A percentile compares a stretch with the other conserved stretches of the same genome.
Evolutionary conservation across 1,284 basidiomycete species (phyloP).

Genomic region (Psilocybe mexicana): DNA sequence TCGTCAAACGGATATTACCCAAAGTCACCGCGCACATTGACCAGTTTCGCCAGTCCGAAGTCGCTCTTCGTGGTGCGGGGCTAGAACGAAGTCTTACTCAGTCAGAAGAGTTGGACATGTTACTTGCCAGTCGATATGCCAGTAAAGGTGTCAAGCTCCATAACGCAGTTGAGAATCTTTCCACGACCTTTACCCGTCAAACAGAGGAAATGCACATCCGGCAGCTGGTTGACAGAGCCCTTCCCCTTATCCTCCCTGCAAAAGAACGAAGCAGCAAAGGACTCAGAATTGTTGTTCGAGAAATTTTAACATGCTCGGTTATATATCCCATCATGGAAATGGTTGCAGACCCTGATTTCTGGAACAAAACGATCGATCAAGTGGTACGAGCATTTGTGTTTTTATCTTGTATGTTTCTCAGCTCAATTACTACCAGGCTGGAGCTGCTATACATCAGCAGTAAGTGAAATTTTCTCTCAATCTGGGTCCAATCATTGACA

Average conservation of each 20-base stretch:
- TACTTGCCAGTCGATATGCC: slow-evolving; percentile 80
- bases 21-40: slow-evolving; percentile 88
- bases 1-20: slow-evolving; percentile 85
- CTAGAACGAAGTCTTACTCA: slow-evolving; percentile 78
- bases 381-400: slow-evolving; percentile 53
- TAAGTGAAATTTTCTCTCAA: slow-evolving; percentile 39
- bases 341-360: slow-evolving; percentile 93
- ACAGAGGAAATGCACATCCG: slow-evolving; percentile 87
- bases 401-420: neutral
- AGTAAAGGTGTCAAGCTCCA: slow-evolving; percentile 68
- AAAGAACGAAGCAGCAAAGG: slow-evolving; percentile 73
- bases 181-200: slow-evolving; percentile 85
- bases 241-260: slow-evolving; percentile 76
- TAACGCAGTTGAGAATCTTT: slow-evolving; percentile 81
- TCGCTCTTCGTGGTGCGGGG: slow-evolving; percentile 73
- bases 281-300: slow-evolving; percentile 74
- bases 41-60: slow-evolving; percentile 89
- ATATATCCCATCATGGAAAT: slow-evolving; percentile 89
- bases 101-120: slow-evolving; percentile 83
- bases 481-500: slow-evolving; percentile 6
- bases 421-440: slow-evolving; percentile 53
- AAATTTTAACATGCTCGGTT: slow-evolving; percentile 82
- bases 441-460: slow-evolving; percentile 89
- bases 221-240: slow-evolving; percentile 64
- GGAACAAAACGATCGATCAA: slow-evolving; percentile 92